Conservation (phyloP, 768 basidiomycete genomes). For the Galerina sulciceps region DNA sequence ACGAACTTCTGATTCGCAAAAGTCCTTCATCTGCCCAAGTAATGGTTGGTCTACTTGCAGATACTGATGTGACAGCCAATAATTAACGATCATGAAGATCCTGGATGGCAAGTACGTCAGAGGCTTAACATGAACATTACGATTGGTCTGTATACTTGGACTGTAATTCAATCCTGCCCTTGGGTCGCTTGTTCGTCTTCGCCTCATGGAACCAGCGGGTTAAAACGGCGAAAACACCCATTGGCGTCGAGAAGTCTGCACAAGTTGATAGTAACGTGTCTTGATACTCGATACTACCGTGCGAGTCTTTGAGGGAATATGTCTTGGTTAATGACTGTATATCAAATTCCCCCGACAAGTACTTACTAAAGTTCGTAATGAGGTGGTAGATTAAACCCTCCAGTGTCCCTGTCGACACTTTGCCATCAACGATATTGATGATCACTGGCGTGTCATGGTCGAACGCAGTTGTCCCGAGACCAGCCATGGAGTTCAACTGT, state of each 20-base stretch:
- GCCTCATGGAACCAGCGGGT: constrained; percentile 41
- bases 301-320: constrained; percentile 25
- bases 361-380: constrained; percentile 37
- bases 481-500: constrained; percentile 19
- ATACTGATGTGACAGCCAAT: constrained; percentile 38
- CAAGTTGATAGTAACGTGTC: constrained; percentile 45
- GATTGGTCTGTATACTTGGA: constrained; percentile 37
- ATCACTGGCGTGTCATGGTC: constrained; percentile 25
- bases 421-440: constrained; percentile 30
- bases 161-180: constrained; percentile 31
- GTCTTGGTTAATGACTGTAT: not conserved
- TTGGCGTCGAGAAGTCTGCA: constrained; percentile 43
- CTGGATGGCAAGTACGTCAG: constrained; percentile 18
- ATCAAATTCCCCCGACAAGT: no score
- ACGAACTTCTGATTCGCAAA: constrained; percentile 33
- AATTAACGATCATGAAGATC: constrained; percentile 38
- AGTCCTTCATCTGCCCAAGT: constrained; percentile 37
- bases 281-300: constrained; percentile 37
- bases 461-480: constrained; percentile 24
- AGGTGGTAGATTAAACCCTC: constrained; percentile 45
- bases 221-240: constrained; percentile 40
- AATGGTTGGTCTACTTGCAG: constrained; percentile 34
- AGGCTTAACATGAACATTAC: not conserved
- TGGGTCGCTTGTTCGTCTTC: constrained; percentile 22
- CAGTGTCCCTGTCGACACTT: constrained; percentile 42